A percentile compares a stretch with the other conserved stretches of the same genome.
phyloP scores from a whole-genome alignment of 2,329 filamentous ascomycete species.

The Aspergillus sp. region DNA sequence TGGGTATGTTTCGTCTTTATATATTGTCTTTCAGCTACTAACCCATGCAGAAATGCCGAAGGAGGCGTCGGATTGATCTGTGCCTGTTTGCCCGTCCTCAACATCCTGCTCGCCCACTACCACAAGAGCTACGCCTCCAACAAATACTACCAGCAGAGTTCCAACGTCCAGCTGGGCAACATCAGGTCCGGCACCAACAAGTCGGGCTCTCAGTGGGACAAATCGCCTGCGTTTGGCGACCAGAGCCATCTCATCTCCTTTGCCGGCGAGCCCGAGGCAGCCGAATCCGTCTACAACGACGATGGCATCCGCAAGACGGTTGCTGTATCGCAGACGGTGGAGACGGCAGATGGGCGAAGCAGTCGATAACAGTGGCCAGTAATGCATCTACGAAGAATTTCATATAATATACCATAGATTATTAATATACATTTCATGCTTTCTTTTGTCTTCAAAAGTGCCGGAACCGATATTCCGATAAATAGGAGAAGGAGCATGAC shows the following conservation, averaged over 20 bases:
- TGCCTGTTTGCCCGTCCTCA: constrained; percentile 32
- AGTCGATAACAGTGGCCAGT: no score
- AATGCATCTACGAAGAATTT: no score
- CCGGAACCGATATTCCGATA: no score
- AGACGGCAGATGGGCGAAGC: constrained; percentile 8
- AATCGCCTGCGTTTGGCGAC: constrained; percentile 6
- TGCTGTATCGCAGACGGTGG: constrained; percentile 18
- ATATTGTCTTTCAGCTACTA: background rate
- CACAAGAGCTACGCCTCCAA: constrained; percentile 22
- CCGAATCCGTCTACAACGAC: constrained; percentile 2
- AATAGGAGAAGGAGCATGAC: no score
- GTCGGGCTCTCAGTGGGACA: no score
- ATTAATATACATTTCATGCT: no score
- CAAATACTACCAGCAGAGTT: constrained; percentile 22
- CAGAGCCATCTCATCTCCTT: constrained; percentile 28
- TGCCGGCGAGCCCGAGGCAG: constrained; percentile 17
- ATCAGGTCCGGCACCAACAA: constrained; percentile 7
- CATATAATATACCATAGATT: no score
- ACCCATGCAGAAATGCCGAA: constrained; percentile 27
- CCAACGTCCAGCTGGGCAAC: constrained; percentile 22
- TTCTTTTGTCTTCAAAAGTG: no score
- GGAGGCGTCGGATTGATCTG: constrained; percentile 33
- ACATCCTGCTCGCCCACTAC: constrained; percentile 22
- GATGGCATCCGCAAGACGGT: constrained; percentile 16
- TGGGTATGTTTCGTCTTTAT: constrained; percentile 14